phyloP scores from a whole-genome alignment of 73 alveolate species.

The Paramecium octaurelia region DNA sequence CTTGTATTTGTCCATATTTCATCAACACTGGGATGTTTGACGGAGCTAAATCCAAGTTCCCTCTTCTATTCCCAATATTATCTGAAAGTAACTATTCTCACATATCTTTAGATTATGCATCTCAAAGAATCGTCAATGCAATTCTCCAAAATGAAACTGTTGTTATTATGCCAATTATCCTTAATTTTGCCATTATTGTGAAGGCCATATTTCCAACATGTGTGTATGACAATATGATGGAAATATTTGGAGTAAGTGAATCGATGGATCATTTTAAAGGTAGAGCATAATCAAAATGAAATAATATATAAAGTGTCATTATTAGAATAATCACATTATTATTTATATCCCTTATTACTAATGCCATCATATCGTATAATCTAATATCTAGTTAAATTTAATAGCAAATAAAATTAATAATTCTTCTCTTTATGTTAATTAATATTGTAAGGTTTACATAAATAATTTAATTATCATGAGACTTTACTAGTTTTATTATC shows the following conservation, averaged over 20 bases:
- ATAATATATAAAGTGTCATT: neutral
- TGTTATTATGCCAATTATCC: constrained; percentile 64
- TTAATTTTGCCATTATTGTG: constrained; percentile 31
- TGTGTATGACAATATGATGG: constrained; percentile 57
- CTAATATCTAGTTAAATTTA: no score
- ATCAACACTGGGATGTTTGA: constrained; percentile 90
- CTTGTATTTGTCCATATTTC: constrained; percentile 84
- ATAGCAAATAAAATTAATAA: no score
- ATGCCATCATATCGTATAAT: neutral
- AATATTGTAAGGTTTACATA: neutral
- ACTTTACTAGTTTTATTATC: constrained; percentile 71
- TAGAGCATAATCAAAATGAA: neutral
- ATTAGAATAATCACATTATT: neutral
- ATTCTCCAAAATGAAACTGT: constrained; percentile 70
- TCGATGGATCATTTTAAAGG: constrained; percentile 68
- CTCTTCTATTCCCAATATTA: constrained; percentile 66
- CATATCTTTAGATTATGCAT: constrained; percentile 55
- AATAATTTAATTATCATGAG: neutral
- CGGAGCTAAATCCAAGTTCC: constrained; percentile 71
- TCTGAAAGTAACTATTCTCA: constrained; percentile 26
- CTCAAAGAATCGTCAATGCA: constrained; percentile 72
- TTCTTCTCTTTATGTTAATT: no score
- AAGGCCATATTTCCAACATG: constrained; percentile 65
- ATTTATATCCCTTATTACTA: neutral
- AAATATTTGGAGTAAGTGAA: constrained; percentile 67